phyloP scores from a whole-genome alignment of 148 eudicot genomes.

The Bassia scoparia region DNA sequence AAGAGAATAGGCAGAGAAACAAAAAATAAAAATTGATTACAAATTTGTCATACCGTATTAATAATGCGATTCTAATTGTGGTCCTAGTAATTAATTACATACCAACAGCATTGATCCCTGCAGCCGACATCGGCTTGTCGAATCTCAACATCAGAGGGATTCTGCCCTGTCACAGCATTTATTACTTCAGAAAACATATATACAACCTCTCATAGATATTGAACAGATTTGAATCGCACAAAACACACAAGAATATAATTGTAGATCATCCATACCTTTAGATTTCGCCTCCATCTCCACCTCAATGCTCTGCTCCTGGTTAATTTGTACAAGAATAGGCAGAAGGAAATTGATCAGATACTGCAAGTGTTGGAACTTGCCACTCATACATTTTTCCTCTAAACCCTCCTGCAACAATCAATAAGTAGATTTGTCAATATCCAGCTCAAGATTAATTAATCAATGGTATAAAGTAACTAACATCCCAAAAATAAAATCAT shows the following conservation, averaged over 20 bases:
- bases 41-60: not conserved
- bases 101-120: conserved; percentile 56
- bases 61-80: not conserved
- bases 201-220: not conserved
- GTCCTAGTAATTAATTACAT: conserved; percentile 25
- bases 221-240: not conserved
- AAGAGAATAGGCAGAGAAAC: conserved; percentile 23
- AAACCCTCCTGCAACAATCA: conserved; percentile 34
- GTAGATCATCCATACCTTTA: conserved; percentile 43
- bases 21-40: conserved; percentile 10
- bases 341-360: conserved; percentile 66
- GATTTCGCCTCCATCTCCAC: conserved; percentile 63
- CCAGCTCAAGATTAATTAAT: not conserved
- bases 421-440: conserved; percentile 5
- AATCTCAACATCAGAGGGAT: conserved; percentile 50
- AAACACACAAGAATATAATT: not conserved
- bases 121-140: conserved; percentile 48
- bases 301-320: conserved; percentile 50
- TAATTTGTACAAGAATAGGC: conserved; percentile 64
- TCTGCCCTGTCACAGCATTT: conserved; percentile 48
- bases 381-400: conserved; percentile 33
- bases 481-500: not conserved
- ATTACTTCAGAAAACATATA: conserved; percentile 21
- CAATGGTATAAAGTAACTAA: not conserved
- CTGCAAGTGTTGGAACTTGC: conserved; percentile 47